phyloP scores from a whole-genome alignment of 1,139 yeast genomes.

The Barnettozyma hawaiiensis region DNA sequence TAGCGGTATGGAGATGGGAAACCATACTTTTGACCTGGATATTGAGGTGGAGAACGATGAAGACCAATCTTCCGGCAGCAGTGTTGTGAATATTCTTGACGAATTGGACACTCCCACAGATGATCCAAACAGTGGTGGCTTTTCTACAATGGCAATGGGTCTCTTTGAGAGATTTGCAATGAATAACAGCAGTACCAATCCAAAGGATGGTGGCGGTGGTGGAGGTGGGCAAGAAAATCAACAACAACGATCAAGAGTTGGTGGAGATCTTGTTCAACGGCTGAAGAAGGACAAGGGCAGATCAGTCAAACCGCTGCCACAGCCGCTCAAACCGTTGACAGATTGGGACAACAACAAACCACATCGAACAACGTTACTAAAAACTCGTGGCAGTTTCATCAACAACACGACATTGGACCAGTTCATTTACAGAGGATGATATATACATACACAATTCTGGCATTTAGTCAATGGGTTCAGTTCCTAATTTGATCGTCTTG shows the following conservation, averaged over 20 bases:
- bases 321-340: constrained; percentile 6
- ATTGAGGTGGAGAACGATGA: background rate
- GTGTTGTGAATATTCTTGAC: background rate
- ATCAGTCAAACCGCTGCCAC: background rate
- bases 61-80: background rate
- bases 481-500: no score
- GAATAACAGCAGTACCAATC: background rate
- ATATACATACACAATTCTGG: background rate
- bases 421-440: constrained; percentile 17
- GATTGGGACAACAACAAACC: constrained; percentile 3
- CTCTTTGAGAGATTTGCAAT: constrained; percentile 18
- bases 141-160: constrained; percentile 4
- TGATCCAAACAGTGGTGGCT: background rate
- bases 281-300: no score
- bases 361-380: background rate
- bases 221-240: no score
- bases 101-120: background rate
- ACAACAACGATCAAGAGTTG: no score
- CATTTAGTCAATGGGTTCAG: no score
- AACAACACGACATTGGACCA: constrained; percentile 17
- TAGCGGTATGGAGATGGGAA: no score
- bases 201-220: no score
- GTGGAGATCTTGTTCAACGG: no score
- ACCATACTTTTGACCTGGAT: background rate
- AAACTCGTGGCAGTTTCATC: constrained; percentile 4